Percentiles rank a stretch among this genome's conserved stretches.
Evolutionary conservation across 2,329 filamentous ascomycete genomes (phyloP).

Genomic region (Emmonsiellopsis sp.): DNA sequence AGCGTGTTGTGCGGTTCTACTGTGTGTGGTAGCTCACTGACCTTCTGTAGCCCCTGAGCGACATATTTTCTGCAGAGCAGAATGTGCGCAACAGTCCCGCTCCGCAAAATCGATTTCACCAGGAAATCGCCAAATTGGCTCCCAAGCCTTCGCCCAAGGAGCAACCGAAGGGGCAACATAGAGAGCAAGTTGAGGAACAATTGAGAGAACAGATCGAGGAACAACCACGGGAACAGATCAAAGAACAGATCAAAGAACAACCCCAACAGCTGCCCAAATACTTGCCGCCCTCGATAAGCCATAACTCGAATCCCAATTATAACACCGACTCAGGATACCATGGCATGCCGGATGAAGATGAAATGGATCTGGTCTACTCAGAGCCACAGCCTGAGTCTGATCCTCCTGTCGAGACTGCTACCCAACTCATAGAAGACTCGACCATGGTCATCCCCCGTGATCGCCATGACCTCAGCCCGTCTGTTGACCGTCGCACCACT

Average conservation of each 20-base stretch:
- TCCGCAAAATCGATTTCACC: conserved; percentile 26
- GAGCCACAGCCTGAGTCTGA: conserved; percentile 3
- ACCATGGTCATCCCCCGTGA: conserved; percentile 9
- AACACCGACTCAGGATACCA: conserved; percentile 42
- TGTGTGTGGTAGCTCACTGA: conserved; percentile 4
- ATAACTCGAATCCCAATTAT: conserved; percentile 32
- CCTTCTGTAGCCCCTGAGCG: conserved; percentile 34
- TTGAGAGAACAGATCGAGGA: no score
- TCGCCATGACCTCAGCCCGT: conserved; percentile 16
- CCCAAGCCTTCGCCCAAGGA: conserved; percentile 15
- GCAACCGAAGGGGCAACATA: not conserved
- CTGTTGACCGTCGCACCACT: conserved; percentile 29
- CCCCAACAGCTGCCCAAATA: conserved; percentile 12
- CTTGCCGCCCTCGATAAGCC: conserved; percentile 20
- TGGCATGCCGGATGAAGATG: conserved; percentile 35
- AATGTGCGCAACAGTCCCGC: conserved; percentile 25
- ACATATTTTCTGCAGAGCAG: conserved; percentile 38
- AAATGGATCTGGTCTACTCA: conserved; percentile 20
- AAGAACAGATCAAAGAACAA: conserved; percentile 1
- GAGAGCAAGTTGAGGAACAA: no score
- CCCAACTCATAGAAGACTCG: conserved; percentile 25
- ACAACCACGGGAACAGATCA: no score
- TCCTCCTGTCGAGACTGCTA: conserved; percentile 21
- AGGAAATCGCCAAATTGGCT: conserved; percentile 25
- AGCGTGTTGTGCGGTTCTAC: not conserved